Evolutionary conservation across 2,329 filamentous ascomycete genomes (phyloP).

Genomic region (Pyrenophora teres): DNA sequence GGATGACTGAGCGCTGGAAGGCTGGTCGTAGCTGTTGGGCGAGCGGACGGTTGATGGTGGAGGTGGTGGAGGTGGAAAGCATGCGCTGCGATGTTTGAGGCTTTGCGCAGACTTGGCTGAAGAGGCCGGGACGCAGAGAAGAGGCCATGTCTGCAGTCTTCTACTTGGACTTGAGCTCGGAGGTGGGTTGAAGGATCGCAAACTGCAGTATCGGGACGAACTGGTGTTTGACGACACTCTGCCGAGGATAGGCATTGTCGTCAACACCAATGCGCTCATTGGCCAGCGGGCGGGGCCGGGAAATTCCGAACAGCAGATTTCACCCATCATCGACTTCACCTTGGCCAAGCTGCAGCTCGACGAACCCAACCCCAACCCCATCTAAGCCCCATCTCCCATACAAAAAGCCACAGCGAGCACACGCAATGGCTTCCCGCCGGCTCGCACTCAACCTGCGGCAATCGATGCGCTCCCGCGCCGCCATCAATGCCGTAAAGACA

Average conservation of each 20-base stretch:
- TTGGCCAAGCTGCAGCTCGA: slow-evolving; percentile 33
- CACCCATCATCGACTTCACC: slow-evolving; percentile 30
- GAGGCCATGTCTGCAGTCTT: slow-evolving; percentile 55
- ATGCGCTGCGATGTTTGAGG: slow-evolving; percentile 51
- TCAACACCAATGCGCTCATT: slow-evolving; percentile 24
- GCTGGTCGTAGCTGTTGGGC: slow-evolving; percentile 45
- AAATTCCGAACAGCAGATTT: slow-evolving; percentile 30
- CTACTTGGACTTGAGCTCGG: background rate
- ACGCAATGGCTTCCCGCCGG: slow-evolving; percentile 90
- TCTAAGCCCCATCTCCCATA: slow-evolving; percentile 33
- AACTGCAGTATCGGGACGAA: slow-evolving; percentile 13
- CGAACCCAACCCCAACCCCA: slow-evolving; percentile 34
- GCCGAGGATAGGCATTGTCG: slow-evolving; percentile 27
- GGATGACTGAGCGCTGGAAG: slow-evolving; percentile 50
- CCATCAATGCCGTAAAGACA: slow-evolving; percentile 71
- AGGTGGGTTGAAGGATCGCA: slow-evolving; percentile 5
- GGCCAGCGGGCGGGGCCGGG: slow-evolving; percentile 23
- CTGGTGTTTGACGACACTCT: slow-evolving; percentile 21
- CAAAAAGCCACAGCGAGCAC: slow-evolving; percentile 34
- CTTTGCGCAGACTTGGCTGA: slow-evolving; percentile 53
- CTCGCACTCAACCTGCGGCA: slow-evolving; percentile 93
- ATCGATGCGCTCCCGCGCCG: slow-evolving; percentile 85
- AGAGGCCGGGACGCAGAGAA: slow-evolving; percentile 55
- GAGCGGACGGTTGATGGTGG: slow-evolving; percentile 44
- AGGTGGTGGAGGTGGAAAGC: slow-evolving; percentile 48